Percentiles rank a stretch among this genome's conserved stretches.
These are phyloP conservation scores for Suillus sp. DNA, from an alignment of 768 basidiomycete genomes.

Conservation along the genomic window DNA sequence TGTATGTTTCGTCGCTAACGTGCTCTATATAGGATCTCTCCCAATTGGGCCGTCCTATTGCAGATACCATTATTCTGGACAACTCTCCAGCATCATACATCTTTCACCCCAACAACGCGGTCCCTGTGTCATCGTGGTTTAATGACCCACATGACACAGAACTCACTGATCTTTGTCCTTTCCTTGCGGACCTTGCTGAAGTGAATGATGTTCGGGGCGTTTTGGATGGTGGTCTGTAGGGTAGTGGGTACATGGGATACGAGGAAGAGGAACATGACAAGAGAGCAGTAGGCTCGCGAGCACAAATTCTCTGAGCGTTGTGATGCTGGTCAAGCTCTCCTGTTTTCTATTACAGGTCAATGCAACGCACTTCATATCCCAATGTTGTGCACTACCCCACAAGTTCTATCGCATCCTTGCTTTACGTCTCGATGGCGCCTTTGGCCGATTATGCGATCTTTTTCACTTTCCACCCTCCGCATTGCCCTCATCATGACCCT, in stretches of 20 bases:
- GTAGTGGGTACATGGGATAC: conserved; percentile 20
- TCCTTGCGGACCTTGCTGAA: conserved; percentile 82
- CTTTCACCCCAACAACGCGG: conserved; percentile 99
- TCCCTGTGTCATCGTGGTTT: conserved; percentile 99
- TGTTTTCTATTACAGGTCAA: conserved; percentile 33
- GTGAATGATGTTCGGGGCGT: conserved; percentile 93
- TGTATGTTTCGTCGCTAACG: background rate
- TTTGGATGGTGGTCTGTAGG: conserved; percentile 79
- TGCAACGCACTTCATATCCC: conserved; percentile 26
- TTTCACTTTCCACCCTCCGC: conserved; percentile 7
- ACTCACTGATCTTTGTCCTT: conserved; percentile 92
- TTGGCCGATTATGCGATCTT: conserved; percentile 12
- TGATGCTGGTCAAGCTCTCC: conserved; percentile 31
- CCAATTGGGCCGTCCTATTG: conserved; percentile 91
- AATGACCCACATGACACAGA: conserved; percentile 99
- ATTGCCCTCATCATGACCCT: conserved; percentile 25
- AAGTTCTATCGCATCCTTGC: conserved; percentile 7
- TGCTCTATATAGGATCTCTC: conserved; percentile 81
- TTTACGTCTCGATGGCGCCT: conserved; percentile 17
- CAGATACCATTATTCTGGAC: conserved; percentile 95
- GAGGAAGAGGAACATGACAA: conserved; percentile 10
- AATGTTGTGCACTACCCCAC: conserved; percentile 3
- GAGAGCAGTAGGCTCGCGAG: conserved; percentile 24
- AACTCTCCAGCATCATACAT: conserved; percentile 99
- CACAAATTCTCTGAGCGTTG: conserved; percentile 28